A percentile compares a stretch with the other conserved stretches of the same genome.
These are phyloP conservation scores for Saraca asoca DNA, from an alignment of 331 rosid genomes.

Conservation along the genomic window DNA sequence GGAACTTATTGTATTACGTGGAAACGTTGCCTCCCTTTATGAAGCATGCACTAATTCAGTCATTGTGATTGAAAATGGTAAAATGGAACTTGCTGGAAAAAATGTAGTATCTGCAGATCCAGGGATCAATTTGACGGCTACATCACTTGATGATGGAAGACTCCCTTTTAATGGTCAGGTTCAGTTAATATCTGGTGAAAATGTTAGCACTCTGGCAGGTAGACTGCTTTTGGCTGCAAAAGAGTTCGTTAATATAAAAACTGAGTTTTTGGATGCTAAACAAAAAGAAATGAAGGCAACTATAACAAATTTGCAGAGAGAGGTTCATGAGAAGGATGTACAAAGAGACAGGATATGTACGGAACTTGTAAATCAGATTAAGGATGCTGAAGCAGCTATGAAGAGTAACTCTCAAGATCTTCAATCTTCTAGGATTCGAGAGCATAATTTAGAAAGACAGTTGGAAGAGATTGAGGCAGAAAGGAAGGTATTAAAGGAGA, in stretches of 20 bases:
- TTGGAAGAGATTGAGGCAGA: conserved; percentile 57
- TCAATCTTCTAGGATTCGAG: conserved; percentile 61
- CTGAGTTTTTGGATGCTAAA: conserved; percentile 57
- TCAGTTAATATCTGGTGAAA: conserved; percentile 56
- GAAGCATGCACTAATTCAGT: conserved; percentile 65
- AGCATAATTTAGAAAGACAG: conserved; percentile 59
- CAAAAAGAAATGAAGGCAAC: conserved; percentile 75
- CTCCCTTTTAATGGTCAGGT: conserved; percentile 40
- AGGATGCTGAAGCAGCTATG: conserved; percentile 78
- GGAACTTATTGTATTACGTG: conserved; percentile 57
- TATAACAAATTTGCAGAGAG: conserved; percentile 71
- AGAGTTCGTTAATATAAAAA: conserved; percentile 61
- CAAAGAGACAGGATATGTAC: conserved; percentile 76
- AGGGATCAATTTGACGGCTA: conserved; percentile 42
- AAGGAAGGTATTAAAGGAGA: conserved; percentile 57
- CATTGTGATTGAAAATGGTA: conserved; percentile 58
- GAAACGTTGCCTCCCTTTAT: conserved; percentile 54
- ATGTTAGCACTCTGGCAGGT: conserved; percentile 58
- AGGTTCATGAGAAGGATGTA: conserved; percentile 91
- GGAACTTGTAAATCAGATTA: conserved; percentile 85
- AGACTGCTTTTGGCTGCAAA: conserved; percentile 61
- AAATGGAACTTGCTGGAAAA: conserved; percentile 63
- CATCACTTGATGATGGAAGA: conserved; percentile 34
- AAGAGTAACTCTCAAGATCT: conserved; percentile 61
- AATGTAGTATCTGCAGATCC: conserved; percentile 47